Base-by-base conservation (phyloP, 306 rosid genomes). In the Comarum palustre region DNA sequence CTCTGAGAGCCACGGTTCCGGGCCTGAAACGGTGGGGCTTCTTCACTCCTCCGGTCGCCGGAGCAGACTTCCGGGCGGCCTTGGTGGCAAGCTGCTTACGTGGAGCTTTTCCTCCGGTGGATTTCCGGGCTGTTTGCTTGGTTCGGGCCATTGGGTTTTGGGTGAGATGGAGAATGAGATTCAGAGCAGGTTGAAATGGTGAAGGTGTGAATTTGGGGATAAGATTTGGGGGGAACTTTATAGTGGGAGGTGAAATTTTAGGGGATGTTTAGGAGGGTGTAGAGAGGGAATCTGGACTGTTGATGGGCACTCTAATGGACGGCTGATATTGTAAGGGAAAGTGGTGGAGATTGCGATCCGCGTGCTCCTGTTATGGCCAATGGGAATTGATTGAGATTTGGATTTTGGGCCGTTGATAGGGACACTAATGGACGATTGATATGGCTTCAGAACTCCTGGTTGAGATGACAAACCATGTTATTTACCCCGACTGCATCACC, bases 401-500 rank as follows among this genome's bases (percentile, higher is more conserved):
- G 31, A 29, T 29, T 29, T 29, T 29, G 31, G 31, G 31, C 31
- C 31, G 31, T 29, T 29, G 31, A 29, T 29, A 29, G 31, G 31
- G 31, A 29, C 31, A 1, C 2, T 1, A 29, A 29, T 29, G 31
- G 31, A 29, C 31, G 31, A 2, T 29, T 29, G 31, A 29, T 29
- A 29, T 29, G 31, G 31, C 98, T 69, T 73, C 84, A 64, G 58
- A 84, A 39, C 81, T 93, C 75, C 88, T 91, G 8, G 75, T 73
- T 57, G 90, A 82, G 75, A 93, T 91, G 98, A 70, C 85, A 47
- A 75, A 61, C 74, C 81, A 82, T 61, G 90, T 94, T 74, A 77
- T 91, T 42, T 85, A 77, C 75, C 96, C 97, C 3, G 94, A 93
- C 74, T 89, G 92, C 69, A 74, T 93, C 66, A 91, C 98, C 3